These are phyloP conservation scores for Perilla frutescens DNA, from an alignment of 257 asterid species.

Conservation along the genomic window DNA sequence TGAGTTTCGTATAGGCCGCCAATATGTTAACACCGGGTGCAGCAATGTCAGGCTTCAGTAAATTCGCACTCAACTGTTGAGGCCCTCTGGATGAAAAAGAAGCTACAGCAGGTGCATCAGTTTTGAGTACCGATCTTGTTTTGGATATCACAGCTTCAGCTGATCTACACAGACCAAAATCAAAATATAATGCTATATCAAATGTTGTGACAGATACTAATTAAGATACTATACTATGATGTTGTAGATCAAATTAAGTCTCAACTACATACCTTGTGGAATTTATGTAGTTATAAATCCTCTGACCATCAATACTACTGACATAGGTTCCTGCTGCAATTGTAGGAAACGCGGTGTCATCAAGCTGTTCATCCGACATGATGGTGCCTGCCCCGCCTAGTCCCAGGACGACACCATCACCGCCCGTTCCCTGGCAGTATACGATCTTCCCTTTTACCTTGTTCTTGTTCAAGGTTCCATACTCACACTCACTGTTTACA, in stretches of 20 bases:
- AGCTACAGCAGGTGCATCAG: conserved; percentile 56
- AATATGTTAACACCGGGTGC: conserved; percentile 85
- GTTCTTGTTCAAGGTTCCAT: conserved; percentile 35
- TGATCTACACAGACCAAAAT: conserved; percentile 40
- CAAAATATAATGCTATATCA: no score
- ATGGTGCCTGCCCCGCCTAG: conserved; percentile 68
- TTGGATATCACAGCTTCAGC: conserved; percentile 60
- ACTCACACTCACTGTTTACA: conserved; percentile 57
- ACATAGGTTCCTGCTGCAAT: conserved; percentile 46
- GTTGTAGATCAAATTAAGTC: not conserved
- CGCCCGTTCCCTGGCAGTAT: conserved; percentile 47
- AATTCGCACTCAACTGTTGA: conserved; percentile 43
- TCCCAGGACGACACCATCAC: conserved; percentile 32
- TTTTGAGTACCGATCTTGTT: conserved; percentile 39
- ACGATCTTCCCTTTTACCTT: conserved; percentile 75
- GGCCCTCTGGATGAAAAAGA: conserved; percentile 91
- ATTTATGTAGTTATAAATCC: conserved; percentile 60
- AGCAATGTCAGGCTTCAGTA: conserved; percentile 91
- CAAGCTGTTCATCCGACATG: conserved; percentile 22
- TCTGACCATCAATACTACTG: conserved; percentile 37
- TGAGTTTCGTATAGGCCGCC: conserved; percentile 60
- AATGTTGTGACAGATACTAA: no score
- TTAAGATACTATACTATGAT: not conserved
- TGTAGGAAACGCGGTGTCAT: conserved; percentile 45
- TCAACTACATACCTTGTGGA: conserved; percentile 52